Evolutionary conservation across 176 grass and related monocot species (phyloP).

Genomic region (Pharus latifolius): DNA sequence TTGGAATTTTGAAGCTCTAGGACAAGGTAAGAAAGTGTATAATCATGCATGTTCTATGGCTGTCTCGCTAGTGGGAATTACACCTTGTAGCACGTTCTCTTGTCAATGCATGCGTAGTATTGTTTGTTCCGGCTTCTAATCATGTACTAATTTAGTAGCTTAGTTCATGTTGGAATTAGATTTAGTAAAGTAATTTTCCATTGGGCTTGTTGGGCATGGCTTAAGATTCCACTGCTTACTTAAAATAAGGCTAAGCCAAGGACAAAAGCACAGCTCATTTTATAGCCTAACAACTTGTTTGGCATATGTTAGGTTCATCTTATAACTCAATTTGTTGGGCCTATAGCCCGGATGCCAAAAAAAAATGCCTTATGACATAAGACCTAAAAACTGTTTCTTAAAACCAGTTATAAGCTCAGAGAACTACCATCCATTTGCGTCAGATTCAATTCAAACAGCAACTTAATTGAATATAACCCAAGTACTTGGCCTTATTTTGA

Average conservation of each 20-base stretch:
- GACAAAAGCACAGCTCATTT: neutral
- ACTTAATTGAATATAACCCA: too few relatives aligned
- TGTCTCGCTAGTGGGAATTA: neutral
- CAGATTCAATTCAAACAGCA: too few relatives aligned
- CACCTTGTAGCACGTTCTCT: neutral
- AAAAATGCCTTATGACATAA: too few relatives aligned
- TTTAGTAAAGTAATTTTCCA: neutral
- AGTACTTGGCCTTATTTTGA: too few relatives aligned
- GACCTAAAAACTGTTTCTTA: too few relatives aligned
- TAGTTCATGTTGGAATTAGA: neutral
- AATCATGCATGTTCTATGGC: neutral
- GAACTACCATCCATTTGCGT: too few relatives aligned
- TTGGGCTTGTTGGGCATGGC: neutral
- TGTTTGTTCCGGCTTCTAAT: neutral
- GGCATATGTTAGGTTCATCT: too few relatives aligned
- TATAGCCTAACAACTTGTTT: too few relatives aligned
- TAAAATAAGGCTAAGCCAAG: neutral
- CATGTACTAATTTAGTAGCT: neutral
- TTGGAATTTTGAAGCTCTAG: neutral
- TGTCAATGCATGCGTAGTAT: neutral
- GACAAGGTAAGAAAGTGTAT: constrained; percentile 46
- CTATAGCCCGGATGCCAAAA: too few relatives aligned
- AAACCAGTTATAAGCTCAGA: too few relatives aligned
- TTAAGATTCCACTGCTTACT: too few relatives aligned
- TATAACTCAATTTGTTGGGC: too few relatives aligned